Base-by-base conservation (phyloP, 192 early-diverging fungal genomes). In the Entophlyctis helioformis region DNA sequence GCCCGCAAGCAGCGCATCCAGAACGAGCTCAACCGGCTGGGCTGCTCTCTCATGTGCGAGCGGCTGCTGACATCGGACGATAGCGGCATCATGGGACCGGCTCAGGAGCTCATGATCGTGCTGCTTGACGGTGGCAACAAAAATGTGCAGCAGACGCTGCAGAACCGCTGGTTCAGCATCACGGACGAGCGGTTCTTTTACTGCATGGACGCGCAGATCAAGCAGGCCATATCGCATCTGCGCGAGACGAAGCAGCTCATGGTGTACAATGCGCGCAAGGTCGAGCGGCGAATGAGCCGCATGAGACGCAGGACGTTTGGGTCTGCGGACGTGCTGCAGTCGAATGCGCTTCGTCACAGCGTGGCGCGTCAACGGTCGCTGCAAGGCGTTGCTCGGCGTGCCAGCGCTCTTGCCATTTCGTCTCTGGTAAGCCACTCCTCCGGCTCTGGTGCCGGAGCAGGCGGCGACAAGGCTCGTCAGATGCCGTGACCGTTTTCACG, bases 101-200 rank as follows among this genome's bases (percentile, higher is more conserved):
- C 60, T 0, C 40, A 62, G 12, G 25, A 47, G 3, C 29, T 54
- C 5, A 25, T 63, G 0, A 63, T 63, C 31, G 56, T 50, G 1
- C 39, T 63, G 13, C 36, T 63, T 2, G 60, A 63, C 40, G 60
- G 60, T 20, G 60, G 60, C 13, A 63, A 63, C 25, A 34, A 39
- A 21, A 51, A 33, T 3, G 48, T 60, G n/a, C 60, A 63, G 37
- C 33, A 54, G 22, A 48, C 50, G 24, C 47, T 63, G 5, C 46
- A 53, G 25, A 46, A 11, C 13, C 54, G 51, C 31, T 63, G 60
- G 60, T 44, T 52, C 4, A 48, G 51, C 5, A 63, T 57, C 13
- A 51, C 58, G 42, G 60, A 63, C 16, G 60, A 63, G 31, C 42
- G 56, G 8, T 63, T 63, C 26, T 63, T 63, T 29, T 57, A 63